Evolutionary conservation across 108 stramenopile species (phyloP).

Genomic region (Cyclotella kingstonii): DNA sequence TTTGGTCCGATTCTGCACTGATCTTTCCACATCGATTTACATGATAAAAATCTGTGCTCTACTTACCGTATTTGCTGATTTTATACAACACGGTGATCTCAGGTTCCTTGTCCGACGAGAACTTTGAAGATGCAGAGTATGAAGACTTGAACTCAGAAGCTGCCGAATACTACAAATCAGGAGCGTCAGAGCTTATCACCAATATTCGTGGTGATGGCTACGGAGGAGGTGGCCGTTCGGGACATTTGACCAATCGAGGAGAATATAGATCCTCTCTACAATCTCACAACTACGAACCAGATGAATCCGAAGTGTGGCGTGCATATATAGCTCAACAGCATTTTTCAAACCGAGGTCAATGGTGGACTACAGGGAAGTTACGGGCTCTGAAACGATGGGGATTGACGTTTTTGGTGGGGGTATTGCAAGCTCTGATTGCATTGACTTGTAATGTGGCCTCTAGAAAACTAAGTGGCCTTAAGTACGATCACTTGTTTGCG

Average conservation of each 20-base stretch:
- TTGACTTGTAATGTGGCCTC: slow-evolving; percentile 60
- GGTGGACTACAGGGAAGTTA: slow-evolving; percentile 90
- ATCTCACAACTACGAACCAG: slow-evolving; percentile 88
- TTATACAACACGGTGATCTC: background rate
- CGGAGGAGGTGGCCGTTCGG: slow-evolving; percentile 50
- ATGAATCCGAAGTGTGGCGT: slow-evolving; percentile 87
- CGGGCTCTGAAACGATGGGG: slow-evolving; percentile 78
- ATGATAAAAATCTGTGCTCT: background rate
- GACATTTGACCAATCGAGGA: slow-evolving; percentile 6
- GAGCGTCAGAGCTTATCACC: slow-evolving; percentile 34
- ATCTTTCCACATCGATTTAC: background rate
- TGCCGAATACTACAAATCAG: slow-evolving; percentile 37
- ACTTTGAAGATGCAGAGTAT: slow-evolving; percentile 3
- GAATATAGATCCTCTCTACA: slow-evolving; percentile 38
- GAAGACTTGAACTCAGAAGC: slow-evolving; percentile 33
- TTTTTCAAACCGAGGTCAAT: slow-evolving; percentile 82
- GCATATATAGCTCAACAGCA: slow-evolving; percentile 82
- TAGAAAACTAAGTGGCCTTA: slow-evolving; percentile 44
- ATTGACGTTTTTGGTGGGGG: slow-evolving; percentile 79
- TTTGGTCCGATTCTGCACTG: background rate
- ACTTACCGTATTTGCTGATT: background rate
- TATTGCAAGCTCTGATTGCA: slow-evolving; percentile 75
- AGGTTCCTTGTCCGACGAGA: slow-evolving; percentile 7
- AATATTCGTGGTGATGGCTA: slow-evolving; percentile 49
- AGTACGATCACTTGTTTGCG: slow-evolving; percentile 74